Base-by-base conservation (phyloP, 2,329 filamentous ascomycete species). In the Metarhizium sp. region DNA sequence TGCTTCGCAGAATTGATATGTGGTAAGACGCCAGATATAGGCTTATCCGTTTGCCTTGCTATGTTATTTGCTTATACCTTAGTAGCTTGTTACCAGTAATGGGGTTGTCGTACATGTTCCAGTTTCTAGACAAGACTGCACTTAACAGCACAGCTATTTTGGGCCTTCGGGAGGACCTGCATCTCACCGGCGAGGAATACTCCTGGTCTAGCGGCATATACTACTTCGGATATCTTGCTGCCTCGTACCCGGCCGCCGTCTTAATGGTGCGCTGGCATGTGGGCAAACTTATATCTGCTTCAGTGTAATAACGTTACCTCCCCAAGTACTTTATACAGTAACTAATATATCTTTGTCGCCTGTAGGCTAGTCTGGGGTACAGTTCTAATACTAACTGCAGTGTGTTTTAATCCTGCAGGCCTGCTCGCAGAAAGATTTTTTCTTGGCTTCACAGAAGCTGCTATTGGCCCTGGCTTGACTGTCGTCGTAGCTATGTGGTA, bases 201-300 rank as follows among this genome's bases (percentile, higher is more conserved):
- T 74, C 74, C 11, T 80, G 78, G 76, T 67, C 76, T 0, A 67
- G 68, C 6, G 73, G 65, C 42, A 74, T 79, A 63, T 78, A 78
- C 59, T 79, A 78, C 63, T 75, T 79, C 60, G 76, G 76, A 0
- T 79, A 79, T 54, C 63, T 80, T 8, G 20, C 63, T 13, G 62
- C 64, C 2, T 65, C 60, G 3, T 67, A 64, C 29, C 60, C 64
- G 0, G 56, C 57, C 4, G 63, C 55, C 25, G 29, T 62, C 10
- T 16, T 64, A 10, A 62, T 67, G 52, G 59, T 66, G 11, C 58
- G 59, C 7, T 62, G 58, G 36, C 60, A 55, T 1, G 60, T 67
- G 5, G 61, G 59, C 51, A 68, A 66, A 53, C 59, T 61, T 3
- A 61, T 66, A 52, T 54, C 61, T 10, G 53, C 47, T 8, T 57